Evolutionary conservation across 78 protist species (phyloP).

Genomic region (Tieghemostelium lacteum): DNA sequence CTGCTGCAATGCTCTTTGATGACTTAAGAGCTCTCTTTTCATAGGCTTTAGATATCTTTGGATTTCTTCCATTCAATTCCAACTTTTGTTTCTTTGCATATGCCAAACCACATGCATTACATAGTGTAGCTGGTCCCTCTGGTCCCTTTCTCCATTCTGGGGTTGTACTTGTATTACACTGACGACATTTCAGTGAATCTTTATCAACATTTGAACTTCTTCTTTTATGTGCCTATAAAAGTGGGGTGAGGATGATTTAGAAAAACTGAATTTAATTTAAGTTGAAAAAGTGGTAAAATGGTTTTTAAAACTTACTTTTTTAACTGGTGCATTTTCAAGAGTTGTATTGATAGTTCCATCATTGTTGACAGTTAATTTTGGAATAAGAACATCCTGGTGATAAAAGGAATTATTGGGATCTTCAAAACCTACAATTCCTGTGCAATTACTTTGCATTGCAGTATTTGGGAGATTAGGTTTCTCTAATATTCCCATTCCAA

Average conservation of each 20-base stretch:
- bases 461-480: neutral
- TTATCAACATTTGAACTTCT: conserved; percentile 58
- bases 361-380: conserved; percentile 25
- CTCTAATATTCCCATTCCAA: too few relatives aligned
- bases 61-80: neutral
- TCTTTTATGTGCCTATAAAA: conserved; percentile 58
- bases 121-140: conserved; percentile 76
- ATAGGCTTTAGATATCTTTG: neutral
- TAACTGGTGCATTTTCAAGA: conserved; percentile 62
- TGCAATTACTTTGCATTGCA: neutral
- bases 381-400: conserved; percentile 60
- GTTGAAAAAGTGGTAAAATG: neutral
- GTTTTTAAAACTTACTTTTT: conserved; percentile 35
- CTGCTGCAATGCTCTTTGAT: neutral
- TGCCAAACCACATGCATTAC: conserved; percentile 80
- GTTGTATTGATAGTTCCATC: conserved; percentile 40
- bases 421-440: neutral
- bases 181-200: conserved; percentile 47
- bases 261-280: neutral
- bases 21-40: neutral
- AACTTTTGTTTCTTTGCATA: conserved; percentile 66
- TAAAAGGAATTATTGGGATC: neutral
- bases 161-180: conserved; percentile 53
- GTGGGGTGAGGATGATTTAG: too few relatives aligned
- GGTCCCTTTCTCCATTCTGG: conserved; percentile 83